These are phyloP conservation scores for Pythium myriotylum DNA, from an alignment of 352 stramenopile species.

Conservation along the genomic window DNA sequence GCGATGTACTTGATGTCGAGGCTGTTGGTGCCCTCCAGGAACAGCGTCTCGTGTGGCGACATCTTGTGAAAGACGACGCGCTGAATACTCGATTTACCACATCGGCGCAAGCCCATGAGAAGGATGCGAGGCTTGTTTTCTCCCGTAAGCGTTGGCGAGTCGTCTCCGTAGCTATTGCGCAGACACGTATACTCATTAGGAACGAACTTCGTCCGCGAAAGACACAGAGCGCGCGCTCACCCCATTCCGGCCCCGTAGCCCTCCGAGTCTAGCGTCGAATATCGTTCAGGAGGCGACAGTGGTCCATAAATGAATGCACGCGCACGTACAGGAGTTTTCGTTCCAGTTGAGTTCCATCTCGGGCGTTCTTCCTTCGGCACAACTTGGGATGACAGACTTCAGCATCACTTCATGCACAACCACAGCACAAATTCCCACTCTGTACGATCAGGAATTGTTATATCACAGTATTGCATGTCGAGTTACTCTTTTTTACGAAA, in stretches of 20 bases:
- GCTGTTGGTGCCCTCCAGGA: slow-evolving; percentile 89
- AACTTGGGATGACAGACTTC: too few species aligned
- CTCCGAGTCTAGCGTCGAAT: slow-evolving; percentile 36
- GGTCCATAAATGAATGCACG: not conserved
- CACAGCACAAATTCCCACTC: too few species aligned
- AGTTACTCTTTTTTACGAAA: too few species aligned
- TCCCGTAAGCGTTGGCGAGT: slow-evolving; percentile 70
- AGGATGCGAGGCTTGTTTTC: slow-evolving; percentile 95
- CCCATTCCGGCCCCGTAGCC: slow-evolving; percentile 34
- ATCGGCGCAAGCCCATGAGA: slow-evolving; percentile 95
- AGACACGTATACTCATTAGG: too few species aligned
- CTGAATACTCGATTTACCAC: slow-evolving; percentile 91
- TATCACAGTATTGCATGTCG: too few species aligned
- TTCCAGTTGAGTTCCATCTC: slow-evolving; percentile 68
- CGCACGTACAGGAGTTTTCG: slow-evolving; percentile 76
- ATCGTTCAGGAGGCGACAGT: not conserved
- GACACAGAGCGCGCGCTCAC: too few species aligned
- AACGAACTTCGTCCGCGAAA: too few species aligned
- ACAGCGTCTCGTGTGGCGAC: slow-evolving; percentile 98
- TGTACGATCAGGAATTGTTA: too few species aligned
- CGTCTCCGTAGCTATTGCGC: slow-evolving; percentile 62
- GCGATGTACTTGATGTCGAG: slow-evolving; percentile 96
- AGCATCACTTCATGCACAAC: not conserved
- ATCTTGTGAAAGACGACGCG: slow-evolving; percentile 99
- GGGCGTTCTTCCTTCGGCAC: not conserved